Evolutionary conservation across 2,329 filamentous ascomycete species (phyloP).

Genomic region (Cytospora mali): DNA sequence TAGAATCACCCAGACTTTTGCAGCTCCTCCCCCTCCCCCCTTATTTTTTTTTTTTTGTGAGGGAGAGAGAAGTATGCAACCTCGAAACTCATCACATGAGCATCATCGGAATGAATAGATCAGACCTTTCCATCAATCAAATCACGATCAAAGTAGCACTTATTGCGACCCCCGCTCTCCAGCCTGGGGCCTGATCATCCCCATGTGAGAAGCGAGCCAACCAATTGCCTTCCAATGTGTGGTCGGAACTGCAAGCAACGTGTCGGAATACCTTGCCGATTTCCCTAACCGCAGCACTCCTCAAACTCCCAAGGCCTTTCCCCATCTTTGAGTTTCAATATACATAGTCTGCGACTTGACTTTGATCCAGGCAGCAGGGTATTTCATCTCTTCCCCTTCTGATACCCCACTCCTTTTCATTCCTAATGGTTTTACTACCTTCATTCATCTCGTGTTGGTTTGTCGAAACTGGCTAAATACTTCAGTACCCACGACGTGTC

Average conservation of each 20-base stretch:
- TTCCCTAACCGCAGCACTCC: background rate
- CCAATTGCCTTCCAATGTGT: background rate
- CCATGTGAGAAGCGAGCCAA: background rate
- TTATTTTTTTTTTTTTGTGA: no score
- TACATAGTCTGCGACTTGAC: no score
- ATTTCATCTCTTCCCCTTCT: background rate
- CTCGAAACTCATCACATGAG: background rate
- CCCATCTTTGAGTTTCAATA: no score
- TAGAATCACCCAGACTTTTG: no score
- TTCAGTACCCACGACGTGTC: background rate
- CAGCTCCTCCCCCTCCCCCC: no score
- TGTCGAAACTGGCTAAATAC: no score
- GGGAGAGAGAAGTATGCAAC: constrained; percentile 1
- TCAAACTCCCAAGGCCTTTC: no score
- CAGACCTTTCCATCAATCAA: background rate
- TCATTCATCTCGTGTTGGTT: background rate
- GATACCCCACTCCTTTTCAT: background rate
- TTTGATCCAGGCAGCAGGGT: no score
- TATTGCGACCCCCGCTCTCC: background rate
- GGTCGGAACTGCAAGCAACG: background rate
- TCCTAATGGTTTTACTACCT: background rate
- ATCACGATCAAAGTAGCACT: background rate
- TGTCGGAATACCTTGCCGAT: background rate
- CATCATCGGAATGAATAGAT: background rate
- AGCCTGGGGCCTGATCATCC: background rate